phyloP scores from a whole-genome alignment of 768 basidiomycete genomes.

The Gloeopeniophorella convolvens region DNA sequence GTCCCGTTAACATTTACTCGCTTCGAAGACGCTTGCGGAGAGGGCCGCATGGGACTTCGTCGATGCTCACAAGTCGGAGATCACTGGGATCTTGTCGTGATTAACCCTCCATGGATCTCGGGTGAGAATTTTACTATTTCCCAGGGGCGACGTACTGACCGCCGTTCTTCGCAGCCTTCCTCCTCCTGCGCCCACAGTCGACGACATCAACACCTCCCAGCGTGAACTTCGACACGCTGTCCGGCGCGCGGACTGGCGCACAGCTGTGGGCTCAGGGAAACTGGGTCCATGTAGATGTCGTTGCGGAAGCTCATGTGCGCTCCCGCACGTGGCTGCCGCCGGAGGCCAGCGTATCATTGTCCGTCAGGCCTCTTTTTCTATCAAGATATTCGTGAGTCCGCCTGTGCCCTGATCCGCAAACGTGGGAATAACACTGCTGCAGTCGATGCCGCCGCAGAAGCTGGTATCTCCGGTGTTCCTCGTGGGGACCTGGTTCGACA shows the following conservation, averaged over 20 bases:
- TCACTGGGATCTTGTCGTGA: constrained; percentile 47
- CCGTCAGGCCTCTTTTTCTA: constrained; percentile 2
- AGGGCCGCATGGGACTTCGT: constrained; percentile 48
- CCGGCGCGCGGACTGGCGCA: not conserved
- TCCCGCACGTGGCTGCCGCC: not conserved
- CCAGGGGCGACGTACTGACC: not conserved
- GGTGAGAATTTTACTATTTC: not conserved
- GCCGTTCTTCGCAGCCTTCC: constrained; percentile 22
- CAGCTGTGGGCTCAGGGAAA: not conserved
- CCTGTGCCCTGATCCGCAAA: too few relatives aligned
- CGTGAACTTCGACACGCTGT: constrained; percentile 7
- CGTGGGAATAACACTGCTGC: too few relatives aligned
- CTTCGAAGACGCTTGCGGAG: constrained; percentile 56
- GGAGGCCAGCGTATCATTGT: constrained; percentile 14
- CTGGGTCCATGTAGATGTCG: constrained; percentile 4
- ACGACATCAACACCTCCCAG: constrained; percentile 15
- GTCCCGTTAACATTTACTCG: constrained; percentile 41
- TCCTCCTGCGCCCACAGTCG: constrained; percentile 19
- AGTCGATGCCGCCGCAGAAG: constrained; percentile 10
- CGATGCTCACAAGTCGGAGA: constrained; percentile 35
- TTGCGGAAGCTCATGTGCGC: constrained; percentile 11
- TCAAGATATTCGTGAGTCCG: constrained; percentile 8
- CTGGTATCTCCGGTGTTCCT: constrained; percentile 3
- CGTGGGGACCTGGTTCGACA: constrained; percentile 9
- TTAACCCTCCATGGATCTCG: constrained; percentile 44